Conservation (phyloP, 108 stramenopile genomes). For the Nitzschia sp. region DNA sequence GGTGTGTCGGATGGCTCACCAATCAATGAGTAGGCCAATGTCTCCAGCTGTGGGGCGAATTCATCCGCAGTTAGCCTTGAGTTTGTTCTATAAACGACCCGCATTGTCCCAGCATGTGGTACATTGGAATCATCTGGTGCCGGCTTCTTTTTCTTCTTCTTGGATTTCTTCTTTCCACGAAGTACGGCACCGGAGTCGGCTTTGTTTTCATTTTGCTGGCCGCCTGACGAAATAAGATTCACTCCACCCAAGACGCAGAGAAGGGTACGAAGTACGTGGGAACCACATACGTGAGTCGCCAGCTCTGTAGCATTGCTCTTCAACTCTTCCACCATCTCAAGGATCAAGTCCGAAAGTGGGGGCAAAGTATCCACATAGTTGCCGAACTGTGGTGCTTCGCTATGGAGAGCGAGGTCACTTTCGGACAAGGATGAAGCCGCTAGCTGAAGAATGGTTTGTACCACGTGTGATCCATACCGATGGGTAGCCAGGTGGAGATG, state of each 20-base stretch:
- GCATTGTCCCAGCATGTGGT: constrained; percentile 42
- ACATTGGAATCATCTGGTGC: constrained; percentile 12
- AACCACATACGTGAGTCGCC: constrained; percentile 82
- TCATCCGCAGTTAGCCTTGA: constrained; percentile 30
- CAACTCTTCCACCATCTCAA: constrained; percentile 59
- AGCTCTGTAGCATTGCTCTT: constrained; percentile 53
- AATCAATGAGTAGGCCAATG: constrained; percentile 27
- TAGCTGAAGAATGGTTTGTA: constrained; percentile 73
- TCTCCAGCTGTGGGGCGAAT: constrained; percentile 21
- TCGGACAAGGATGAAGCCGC: constrained; percentile 26
- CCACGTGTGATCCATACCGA: constrained; percentile 84
- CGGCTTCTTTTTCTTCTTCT: constrained; percentile 66
- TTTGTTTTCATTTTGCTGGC: constrained; percentile 20
- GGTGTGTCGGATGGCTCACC: constrained; percentile 33
- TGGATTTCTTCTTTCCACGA: constrained; percentile 58
- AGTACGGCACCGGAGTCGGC: constrained; percentile 43
- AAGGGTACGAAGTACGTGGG: constrained; percentile 78
- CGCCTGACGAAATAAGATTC: constrained; percentile 38
- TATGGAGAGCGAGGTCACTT: constrained; percentile 48
- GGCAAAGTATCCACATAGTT: constrained; percentile 31
- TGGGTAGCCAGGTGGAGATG: constrained; percentile 75
- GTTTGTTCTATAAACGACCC: constrained; percentile 34
- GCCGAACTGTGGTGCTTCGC: constrained; percentile 47
- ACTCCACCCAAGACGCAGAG: constrained; percentile 76
- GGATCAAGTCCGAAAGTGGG: constrained; percentile 46